These are phyloP conservation scores for Colletotrichum ledebouriae DNA, from an alignment of 2,329 filamentous ascomycete species.

Conservation along the genomic window DNA sequence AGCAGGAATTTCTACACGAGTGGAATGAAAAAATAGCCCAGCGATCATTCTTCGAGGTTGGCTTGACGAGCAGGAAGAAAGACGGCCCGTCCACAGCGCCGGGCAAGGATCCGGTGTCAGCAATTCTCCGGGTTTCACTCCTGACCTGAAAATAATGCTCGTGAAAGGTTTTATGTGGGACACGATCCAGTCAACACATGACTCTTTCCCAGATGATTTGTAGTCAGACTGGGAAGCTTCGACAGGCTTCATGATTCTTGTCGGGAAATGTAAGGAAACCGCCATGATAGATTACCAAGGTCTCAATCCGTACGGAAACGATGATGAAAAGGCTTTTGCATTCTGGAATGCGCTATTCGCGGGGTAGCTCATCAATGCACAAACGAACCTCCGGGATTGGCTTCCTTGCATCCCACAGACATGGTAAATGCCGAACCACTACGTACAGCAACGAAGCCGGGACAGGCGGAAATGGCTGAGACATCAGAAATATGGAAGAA, in stretches of 20 bases:
- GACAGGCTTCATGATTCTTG: conserved; percentile 7
- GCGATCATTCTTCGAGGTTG: conserved; percentile 4
- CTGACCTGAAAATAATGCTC: background rate
- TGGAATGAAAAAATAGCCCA: conserved; percentile 9
- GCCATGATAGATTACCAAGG: background rate
- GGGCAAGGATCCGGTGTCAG: background rate
- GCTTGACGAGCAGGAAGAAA: conserved; percentile 7
- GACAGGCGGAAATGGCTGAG: background rate
- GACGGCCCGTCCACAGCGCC: background rate
- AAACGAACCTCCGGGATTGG: background rate
- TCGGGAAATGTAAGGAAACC: background rate
- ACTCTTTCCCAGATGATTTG: conserved; percentile 3
- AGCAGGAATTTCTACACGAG: background rate
- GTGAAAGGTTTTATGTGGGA: conserved; percentile 8
- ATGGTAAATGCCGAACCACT: background rate
- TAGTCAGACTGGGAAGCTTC: conserved; percentile 8
- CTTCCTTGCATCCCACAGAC: conserved; percentile 1
- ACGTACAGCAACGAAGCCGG: background rate
- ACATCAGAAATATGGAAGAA: background rate
- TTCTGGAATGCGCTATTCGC: background rate
- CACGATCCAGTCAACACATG: background rate
- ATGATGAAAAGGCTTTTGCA: background rate
- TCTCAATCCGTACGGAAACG: conserved; percentile 2
- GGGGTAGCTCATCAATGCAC: background rate
- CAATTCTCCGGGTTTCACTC: background rate